Evolutionary conservation across 139 green algal genomes (phyloP).

Genomic region (Chlorella sp.): DNA sequence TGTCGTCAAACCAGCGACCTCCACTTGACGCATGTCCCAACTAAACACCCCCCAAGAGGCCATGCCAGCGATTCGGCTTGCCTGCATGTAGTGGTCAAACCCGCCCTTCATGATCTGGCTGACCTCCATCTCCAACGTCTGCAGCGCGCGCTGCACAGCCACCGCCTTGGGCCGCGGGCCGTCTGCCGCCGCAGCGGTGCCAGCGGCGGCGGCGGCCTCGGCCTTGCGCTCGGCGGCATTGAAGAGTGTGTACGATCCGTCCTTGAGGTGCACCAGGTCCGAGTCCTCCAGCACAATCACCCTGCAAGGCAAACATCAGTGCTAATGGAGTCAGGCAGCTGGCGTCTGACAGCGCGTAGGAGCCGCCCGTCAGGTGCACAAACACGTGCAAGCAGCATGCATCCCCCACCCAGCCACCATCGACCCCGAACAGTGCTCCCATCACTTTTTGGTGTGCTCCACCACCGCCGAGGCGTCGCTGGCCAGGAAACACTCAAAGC

Average conservation of each 20-base stretch:
- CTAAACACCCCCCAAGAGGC: too few relatives aligned
- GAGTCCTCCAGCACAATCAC: conserved; percentile 95
- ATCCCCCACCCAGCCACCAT: too few relatives aligned
- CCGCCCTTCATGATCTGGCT: conserved; percentile 96
- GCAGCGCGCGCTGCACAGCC: conserved; percentile 73
- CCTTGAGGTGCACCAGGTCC: conserved; percentile 87
- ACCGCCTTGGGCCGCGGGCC: not conserved
- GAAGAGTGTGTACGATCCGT: conserved; percentile 74
- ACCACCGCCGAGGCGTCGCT: conserved; percentile 92
- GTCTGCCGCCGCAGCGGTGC: not conserved
- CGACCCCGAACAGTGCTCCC: too few relatives aligned
- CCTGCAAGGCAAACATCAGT: conserved; percentile 21
- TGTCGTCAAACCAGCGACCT: too few relatives aligned
- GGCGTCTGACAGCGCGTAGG: too few relatives aligned
- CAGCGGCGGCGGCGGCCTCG: not conserved
- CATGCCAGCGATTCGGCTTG: too few relatives aligned
- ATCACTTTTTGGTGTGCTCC: conserved; percentile 95
- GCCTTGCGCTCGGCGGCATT: conserved; percentile 51
- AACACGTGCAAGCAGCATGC: too few relatives aligned
- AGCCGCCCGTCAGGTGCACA: too few relatives aligned
- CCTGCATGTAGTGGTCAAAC: conserved; percentile 92
- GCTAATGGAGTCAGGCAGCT: too few relatives aligned
- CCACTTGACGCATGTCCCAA: too few relatives aligned
- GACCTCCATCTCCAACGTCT: conserved; percentile 94
- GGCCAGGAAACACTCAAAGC: conserved; percentile 88